These are phyloP conservation scores for Exophiala sp. DNA, from an alignment of 2,329 filamentous ascomycete species.

Conservation along the genomic window DNA sequence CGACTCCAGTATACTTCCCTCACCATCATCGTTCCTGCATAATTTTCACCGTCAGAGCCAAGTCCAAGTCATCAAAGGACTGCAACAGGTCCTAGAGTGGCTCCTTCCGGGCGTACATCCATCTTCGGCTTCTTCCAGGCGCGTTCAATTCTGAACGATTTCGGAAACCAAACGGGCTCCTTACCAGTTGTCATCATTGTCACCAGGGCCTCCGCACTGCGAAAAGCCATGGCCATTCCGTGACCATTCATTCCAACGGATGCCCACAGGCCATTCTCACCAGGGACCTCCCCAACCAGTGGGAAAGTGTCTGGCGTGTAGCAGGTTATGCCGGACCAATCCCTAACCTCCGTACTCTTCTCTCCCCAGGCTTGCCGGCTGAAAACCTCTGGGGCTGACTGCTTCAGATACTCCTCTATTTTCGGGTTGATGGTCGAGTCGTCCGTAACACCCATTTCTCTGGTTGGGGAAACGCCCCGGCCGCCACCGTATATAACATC, in stretches of 20 bases:
- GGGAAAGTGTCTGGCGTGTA: conserved; percentile 49
- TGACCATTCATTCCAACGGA: conserved; percentile 51
- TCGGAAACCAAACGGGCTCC: conserved; percentile 12
- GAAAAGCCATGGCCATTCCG: conserved; percentile 49
- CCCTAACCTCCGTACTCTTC: not conserved
- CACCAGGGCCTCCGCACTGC: conserved; percentile 43
- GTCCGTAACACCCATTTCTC: conserved; percentile 35
- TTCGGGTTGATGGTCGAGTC: conserved; percentile 42
- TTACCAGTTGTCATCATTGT: conserved; percentile 34
- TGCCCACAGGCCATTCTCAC: conserved; percentile 44
- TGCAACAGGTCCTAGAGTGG: no score
- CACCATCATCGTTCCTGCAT: no score
- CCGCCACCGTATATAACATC: conserved; percentile 31
- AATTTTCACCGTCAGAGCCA: no score
- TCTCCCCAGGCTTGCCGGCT: not conserved
- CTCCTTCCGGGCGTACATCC: not conserved
- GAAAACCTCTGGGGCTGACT: not conserved
- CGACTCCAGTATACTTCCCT: no score
- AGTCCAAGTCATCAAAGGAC: no score
- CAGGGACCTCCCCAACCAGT: conserved; percentile 43
- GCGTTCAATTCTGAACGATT: conserved; percentile 6
- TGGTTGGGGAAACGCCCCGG: conserved; percentile 5
- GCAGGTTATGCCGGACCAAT: conserved; percentile 48
- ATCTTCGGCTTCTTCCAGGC: conserved; percentile 1
- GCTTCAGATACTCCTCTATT: conserved; percentile 34